Base-by-base conservation (phyloP, 1,284 basidiomycete species). In the Microbotryum lychnidis-dioicae region DNA sequence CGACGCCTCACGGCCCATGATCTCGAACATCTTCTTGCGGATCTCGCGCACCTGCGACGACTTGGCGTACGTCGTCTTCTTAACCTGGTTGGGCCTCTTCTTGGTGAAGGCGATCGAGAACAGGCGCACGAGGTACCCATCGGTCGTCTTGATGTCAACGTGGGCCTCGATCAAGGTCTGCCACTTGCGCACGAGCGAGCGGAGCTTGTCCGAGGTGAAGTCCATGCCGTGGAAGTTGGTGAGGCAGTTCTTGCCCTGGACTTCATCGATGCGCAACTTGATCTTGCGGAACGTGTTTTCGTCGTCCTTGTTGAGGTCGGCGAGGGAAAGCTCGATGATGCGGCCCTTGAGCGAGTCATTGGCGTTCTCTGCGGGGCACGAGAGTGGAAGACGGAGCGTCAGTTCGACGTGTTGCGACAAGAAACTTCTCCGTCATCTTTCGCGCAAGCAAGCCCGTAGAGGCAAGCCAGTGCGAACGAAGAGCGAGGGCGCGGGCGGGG, bases 141-240 rank as follows among this genome's bases (percentile, higher is more conserved):
- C 96, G 71, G 93, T 96, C 69, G 96, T 99, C 82, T 92, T 93
- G 75, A 99, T 91, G 77, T 99, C 96, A 77, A 97, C 89, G 78
- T 93, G 88, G 58, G 94, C 94, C 82, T 99, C 94, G 75, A 99
- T 93, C 75, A 98, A 87, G 47, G 92, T 86, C 81, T 98, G 96
- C 96, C 96, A 99, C 82, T 98, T 99, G 78, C 94, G 91, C 73
- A 98, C 96, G 74, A 99, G 91, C 62, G 96, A 98, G 69, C 96
- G 92, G 71, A 98, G 87, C 82, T 98, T 98, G 87, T 99, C 96
- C 69, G 92, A 96, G 69, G 96, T 98, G 82, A 99, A 97, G 82
- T 96, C 91, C 96, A 99, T 98, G 77, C 94, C 96, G 81, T 94
- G 89, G 88, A 99, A 99, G 81, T 94, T 97, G 78, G 96, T 97